These are phyloP conservation scores for Lolium multiflorum DNA, from an alignment of 176 grass and related monocot species.

Conservation along the genomic window DNA sequence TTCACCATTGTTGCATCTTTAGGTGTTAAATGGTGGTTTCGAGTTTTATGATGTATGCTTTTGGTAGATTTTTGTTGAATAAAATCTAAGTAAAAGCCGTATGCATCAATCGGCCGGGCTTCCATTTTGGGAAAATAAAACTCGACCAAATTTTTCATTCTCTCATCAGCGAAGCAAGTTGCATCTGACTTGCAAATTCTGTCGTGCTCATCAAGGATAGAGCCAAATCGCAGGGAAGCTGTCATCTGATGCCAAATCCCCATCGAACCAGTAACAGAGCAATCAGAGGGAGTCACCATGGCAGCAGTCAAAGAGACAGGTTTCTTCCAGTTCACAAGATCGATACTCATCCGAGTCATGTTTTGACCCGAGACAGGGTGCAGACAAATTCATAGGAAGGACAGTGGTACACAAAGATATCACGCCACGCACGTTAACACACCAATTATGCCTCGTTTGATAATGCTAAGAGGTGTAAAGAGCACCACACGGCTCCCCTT, in stretches of 20 bases:
- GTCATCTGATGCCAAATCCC: background rate
- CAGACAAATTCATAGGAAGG: background rate
- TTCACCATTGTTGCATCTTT: too few species aligned
- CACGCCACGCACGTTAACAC: background rate
- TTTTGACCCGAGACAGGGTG: background rate
- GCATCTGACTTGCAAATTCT: background rate
- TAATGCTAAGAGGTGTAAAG: background rate
- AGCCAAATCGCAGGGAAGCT: background rate
- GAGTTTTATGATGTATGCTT: too few species aligned
- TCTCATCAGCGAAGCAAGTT: too few species aligned
- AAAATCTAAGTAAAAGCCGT: too few species aligned
- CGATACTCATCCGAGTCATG: background rate
- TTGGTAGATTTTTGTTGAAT: too few species aligned
- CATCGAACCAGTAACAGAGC: background rate
- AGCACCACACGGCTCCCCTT: conserved; percentile 34
- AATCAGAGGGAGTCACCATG: background rate
- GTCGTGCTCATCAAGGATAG: background rate
- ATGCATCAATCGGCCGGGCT: too few species aligned
- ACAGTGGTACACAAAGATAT: background rate
- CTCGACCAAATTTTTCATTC: too few species aligned
- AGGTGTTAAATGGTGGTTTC: too few species aligned
- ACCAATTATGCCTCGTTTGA: background rate
- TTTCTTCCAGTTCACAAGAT: conserved; percentile 2
- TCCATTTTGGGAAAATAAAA: too few species aligned
- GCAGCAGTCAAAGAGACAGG: background rate